A percentile compares a stretch with the other conserved stretches of the same genome.
Conservation (phyloP, 805 yeast species). For the Candida sithepensis region DNA sequence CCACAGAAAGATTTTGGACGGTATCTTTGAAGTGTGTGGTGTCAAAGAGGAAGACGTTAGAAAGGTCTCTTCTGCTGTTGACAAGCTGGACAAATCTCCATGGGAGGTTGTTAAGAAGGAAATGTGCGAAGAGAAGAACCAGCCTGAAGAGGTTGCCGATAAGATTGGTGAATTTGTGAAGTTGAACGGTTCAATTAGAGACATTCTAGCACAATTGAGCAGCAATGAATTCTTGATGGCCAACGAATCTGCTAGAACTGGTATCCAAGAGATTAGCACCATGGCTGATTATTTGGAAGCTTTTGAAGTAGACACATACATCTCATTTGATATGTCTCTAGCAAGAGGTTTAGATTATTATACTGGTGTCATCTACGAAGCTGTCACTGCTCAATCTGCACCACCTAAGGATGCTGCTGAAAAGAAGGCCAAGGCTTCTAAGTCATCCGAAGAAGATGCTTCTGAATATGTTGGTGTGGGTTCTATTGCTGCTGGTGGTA, state of each 20-base stretch:
- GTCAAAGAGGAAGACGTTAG: conserved; percentile 92
- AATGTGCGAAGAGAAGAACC: conserved; percentile 88
- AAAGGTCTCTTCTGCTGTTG: conserved; percentile 91
- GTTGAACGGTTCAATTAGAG: conserved; percentile 70
- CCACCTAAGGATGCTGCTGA: conserved; percentile 81
- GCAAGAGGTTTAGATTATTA: conserved; percentile 98
- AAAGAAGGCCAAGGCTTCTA: conserved; percentile 44
- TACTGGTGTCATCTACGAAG: conserved; percentile 95
- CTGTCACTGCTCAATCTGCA: conserved; percentile 93
- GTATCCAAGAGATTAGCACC: conserved; percentile 74
- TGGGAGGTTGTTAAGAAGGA: conserved; percentile 94
- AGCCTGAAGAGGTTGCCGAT: conserved; percentile 89
- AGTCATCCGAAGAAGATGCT: conserved; percentile 77
- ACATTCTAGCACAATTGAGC: conserved; percentile 53
- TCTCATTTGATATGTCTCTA: conserved; percentile 87
- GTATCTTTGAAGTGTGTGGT: conserved; percentile 92
- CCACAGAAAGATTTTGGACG: conserved; percentile 94
- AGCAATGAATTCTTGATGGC: conserved; percentile 53
- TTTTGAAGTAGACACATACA: conserved; percentile 60
- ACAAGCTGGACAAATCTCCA: conserved; percentile 90
- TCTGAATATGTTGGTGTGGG: conserved; percentile 97
- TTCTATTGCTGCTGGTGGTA: conserved; percentile 98
- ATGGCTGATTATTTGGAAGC: conserved; percentile 80
- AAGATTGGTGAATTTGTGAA: conserved; percentile 89
- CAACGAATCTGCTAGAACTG: conserved; percentile 73